Evolutionary conservation across 2,329 filamentous ascomycete species (phyloP), one percentile per base, ranked within the genome.

Genomic region (Camptophora hylomeconis): DNA sequence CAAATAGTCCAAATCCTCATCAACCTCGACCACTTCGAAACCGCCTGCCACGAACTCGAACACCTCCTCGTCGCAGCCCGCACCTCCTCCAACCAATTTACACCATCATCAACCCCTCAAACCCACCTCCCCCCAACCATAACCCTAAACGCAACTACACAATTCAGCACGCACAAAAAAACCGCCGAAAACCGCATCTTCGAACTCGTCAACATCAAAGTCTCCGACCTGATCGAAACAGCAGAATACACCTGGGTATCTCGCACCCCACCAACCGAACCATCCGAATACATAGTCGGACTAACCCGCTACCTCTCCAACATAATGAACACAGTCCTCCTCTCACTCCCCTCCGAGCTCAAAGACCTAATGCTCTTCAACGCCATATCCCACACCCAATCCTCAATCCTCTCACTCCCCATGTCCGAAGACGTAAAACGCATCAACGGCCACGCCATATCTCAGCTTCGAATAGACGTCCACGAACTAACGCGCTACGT

Each of bases 1-100:
- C 89, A 98, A 52, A 95, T 98, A 40, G 89, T 98, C 14, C 89
- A 98, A 51, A 98, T 98, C 43, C 65, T 98, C 29, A 98, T 93
- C 48, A 98, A 98, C 49, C 61, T 98, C 11, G 87, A 95, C 51
- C 84, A 98, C 54, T 95, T 98, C 51, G 87, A 95, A 57, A 81
- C 72, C 26, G 89, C 89, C 4, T 95, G 89, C 50, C 72, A 75
- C 44, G 84, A 95, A 47, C 66, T 98, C 1, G 86, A 98, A 58
- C 70, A 79, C 33, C 66, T 94, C 2, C 67, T 98, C 20, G 83
- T 87, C 29, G 71, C 81, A 45, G 84, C 84, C 2, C 74, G 87
- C 27, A 86, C 82, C 5, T 37, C 35, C 5, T 32, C 30, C 10
- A 70, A 79, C 35, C 65, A 93, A 2, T 66, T 95, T 20, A 83